Conservation (phyloP, 768 basidiomycete species). For the Mycena floridula region DNA sequence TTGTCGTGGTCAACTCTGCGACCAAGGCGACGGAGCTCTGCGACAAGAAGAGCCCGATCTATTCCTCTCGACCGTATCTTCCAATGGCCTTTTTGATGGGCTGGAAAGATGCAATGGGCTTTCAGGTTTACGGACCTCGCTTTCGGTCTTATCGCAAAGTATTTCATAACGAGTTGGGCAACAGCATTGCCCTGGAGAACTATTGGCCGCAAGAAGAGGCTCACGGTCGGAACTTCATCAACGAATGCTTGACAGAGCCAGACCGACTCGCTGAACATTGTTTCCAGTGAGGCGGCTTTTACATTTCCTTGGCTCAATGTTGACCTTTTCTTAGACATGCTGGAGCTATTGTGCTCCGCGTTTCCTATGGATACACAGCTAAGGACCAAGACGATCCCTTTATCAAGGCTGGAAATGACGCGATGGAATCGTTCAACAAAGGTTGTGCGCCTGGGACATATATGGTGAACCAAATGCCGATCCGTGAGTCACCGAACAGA, state of each 20-base stretch:
- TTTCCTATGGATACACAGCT: constrained; percentile 22
- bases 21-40: constrained; percentile 2
- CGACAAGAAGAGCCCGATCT: neutral
- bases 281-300: neutral
- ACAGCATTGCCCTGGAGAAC: neutral
- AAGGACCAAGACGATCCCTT: constrained; percentile 17
- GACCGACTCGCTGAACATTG: neutral
- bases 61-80: neutral
- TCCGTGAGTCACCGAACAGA: constrained; percentile 6
- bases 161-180: constrained; percentile 1
- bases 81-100: neutral
- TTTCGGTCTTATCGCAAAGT: neutral
- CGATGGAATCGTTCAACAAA: constrained; percentile 13
- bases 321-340: too few species aligned
- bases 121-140: neutral
- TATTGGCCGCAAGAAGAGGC: neutral
- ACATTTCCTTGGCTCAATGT: too few species aligned
- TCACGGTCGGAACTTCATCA: neutral
- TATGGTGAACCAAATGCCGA: constrained; percentile 21
- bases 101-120: neutral
- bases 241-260: neutral
- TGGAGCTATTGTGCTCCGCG: constrained; percentile 16
- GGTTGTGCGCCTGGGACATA: constrained; percentile 13
- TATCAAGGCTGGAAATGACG: constrained; percentile 14
- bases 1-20: constrained; percentile 1